Percentiles rank a stretch among this genome's conserved stretches.
phyloP scores from a whole-genome alignment of 2,329 filamentous ascomycete species.

The Xylariomycetidae sp. region DNA sequence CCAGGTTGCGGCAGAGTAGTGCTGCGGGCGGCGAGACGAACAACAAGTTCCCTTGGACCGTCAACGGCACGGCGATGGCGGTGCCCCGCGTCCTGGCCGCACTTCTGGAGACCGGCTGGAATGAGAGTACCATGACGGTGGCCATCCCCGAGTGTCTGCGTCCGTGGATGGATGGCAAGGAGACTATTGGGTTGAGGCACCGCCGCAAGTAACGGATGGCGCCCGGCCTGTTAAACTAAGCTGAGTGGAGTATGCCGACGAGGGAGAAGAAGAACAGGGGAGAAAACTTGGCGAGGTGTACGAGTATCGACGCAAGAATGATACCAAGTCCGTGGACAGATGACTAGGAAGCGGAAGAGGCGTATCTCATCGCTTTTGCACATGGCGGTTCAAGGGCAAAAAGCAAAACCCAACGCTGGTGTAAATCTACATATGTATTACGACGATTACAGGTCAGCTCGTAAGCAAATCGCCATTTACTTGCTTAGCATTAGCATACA shows the following conservation, averaged over 20 bases:
- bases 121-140: slow-evolving; percentile 61
- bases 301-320: too few species aligned
- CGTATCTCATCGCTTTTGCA: too few species aligned
- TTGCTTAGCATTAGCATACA: too few species aligned
- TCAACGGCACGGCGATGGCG: slow-evolving; percentile 91
- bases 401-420: too few species aligned
- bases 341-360: too few species aligned
- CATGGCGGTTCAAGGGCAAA: too few species aligned
- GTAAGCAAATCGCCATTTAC: too few species aligned
- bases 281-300: background rate
- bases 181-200: slow-evolving; percentile 50
- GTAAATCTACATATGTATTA: too few species aligned
- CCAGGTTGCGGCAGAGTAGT: slow-evolving; percentile 60
- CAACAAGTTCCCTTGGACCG: slow-evolving; percentile 74
- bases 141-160: slow-evolving; percentile 72
- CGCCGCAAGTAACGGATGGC: slow-evolving; percentile 6
- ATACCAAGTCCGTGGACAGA: too few species aligned
- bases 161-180: slow-evolving; percentile 75
- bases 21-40: slow-evolving; percentile 31
- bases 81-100: slow-evolving; percentile 86
- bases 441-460: too few species aligned
- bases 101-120: slow-evolving; percentile 85
- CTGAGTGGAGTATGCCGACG: background rate
- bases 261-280: background rate
- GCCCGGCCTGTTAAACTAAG: background rate